These are phyloP conservation scores for Neurospora sp. DNA, from an alignment of 495 filamentous ascomycete genomes.

Conservation along the genomic window DNA sequence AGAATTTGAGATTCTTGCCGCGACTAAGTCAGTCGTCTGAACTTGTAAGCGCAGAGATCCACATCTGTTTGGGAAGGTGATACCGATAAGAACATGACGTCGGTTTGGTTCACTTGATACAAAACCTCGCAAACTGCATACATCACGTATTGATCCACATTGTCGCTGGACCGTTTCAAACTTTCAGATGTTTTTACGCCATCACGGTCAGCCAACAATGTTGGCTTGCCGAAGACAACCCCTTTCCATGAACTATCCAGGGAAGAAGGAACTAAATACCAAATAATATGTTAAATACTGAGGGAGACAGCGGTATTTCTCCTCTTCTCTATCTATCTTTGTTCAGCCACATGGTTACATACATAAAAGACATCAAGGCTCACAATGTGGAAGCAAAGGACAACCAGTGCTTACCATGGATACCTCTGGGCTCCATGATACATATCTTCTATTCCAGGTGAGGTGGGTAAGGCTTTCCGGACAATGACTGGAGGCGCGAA, in stretches of 20 bases:
- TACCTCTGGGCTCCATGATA: background rate
- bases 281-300: background rate
- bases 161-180: background rate
- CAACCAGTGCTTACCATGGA: background rate
- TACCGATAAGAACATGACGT: conserved; percentile 16
- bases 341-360: background rate
- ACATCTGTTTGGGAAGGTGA: conserved; percentile 1
- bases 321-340: background rate
- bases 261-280: background rate
- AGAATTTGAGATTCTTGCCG: background rate
- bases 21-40: background rate
- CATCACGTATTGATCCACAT: background rate
- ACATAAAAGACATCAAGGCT: background rate
- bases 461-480: background rate
- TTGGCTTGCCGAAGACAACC: background rate
- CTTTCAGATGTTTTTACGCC: background rate
- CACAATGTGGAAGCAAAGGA: background rate
- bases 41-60: background rate
- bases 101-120: background rate
- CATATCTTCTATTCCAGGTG: background rate
- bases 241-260: background rate
- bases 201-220: background rate
- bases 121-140: conserved; percentile 5
- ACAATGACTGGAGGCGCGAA: background rate
- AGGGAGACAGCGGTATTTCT: background rate